phyloP scores from a whole-genome alignment of 345 rosid genomes.

The Sapria himalayana region DNA sequence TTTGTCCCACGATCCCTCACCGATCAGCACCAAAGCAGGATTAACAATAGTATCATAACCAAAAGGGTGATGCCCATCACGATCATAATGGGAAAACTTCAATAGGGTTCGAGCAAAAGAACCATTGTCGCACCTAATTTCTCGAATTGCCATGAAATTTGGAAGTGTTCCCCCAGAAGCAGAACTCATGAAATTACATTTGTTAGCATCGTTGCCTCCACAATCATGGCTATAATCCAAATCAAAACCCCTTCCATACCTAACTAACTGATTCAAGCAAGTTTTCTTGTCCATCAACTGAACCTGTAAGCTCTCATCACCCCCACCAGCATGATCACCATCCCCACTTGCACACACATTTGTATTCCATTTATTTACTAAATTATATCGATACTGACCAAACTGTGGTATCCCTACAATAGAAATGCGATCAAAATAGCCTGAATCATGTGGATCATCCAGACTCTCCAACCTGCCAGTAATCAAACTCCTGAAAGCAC shows the following conservation, averaged over 20 bases:
- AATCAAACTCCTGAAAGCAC: conserved; percentile 36
- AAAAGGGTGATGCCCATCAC: conserved; percentile 18
- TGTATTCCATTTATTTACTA: conserved; percentile 18
- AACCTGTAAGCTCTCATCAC: conserved; percentile 11
- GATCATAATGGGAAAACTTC: conserved; percentile 6
- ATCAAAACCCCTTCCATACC: conserved; percentile 14
- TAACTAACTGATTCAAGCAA: conserved; percentile 11
- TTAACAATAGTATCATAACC: conserved; percentile 25
- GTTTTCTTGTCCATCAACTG: conserved; percentile 5
- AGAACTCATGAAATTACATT: too few relatives aligned
- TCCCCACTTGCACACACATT: conserved; percentile 11
- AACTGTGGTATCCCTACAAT: conserved; percentile 28
- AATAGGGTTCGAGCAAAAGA: conserved; percentile 4
- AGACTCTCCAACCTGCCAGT: conserved; percentile 40
- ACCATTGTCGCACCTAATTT: conserved; percentile 16
- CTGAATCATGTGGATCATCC: conserved; percentile 10
- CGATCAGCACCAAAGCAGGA: conserved; percentile 21
- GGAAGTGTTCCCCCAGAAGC: too few relatives aligned
- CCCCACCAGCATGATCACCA: conserved; percentile 14
- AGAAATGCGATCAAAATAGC: conserved; percentile 32
- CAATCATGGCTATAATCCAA: conserved; percentile 32
- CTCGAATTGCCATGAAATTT: conserved; percentile 17
- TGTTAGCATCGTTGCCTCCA: too few relatives aligned
- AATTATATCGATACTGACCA: conserved; percentile 29
- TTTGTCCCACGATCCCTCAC: conserved; percentile 72